Evolutionary conservation across 23 red algal species (phyloP).

Genomic region (Cyanidium caldarium): DNA sequence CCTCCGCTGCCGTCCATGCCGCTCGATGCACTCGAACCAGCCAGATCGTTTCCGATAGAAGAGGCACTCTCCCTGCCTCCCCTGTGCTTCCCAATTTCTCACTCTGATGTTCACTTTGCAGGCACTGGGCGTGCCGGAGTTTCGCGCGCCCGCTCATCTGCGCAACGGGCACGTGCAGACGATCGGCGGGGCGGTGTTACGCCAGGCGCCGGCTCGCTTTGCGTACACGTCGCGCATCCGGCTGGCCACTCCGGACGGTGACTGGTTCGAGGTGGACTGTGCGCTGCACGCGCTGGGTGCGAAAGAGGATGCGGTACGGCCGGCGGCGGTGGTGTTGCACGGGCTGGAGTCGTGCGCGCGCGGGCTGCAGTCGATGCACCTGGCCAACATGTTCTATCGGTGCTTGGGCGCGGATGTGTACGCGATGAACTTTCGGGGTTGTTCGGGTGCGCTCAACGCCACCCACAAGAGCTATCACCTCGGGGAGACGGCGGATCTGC

Average conservation of each 20-base stretch:
- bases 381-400: slow-evolving; percentile 19
- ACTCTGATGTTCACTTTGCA: neutral
- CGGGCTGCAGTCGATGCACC: slow-evolving; percentile 23
- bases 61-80: neutral
- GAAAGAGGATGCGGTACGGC: neutral
- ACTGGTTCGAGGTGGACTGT: slow-evolving; percentile 43
- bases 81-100: neutral
- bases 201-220: slow-evolving; percentile 10
- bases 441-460: slow-evolving; percentile 28
- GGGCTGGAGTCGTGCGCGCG: slow-evolving; percentile 60
- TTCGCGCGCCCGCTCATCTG: neutral
- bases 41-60: no score
- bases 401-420: slow-evolving; percentile 28
- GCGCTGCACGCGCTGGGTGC: neutral
- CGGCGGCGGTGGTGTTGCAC: slow-evolving; percentile 51
- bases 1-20: no score
- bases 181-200: slow-evolving; percentile 29
- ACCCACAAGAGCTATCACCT: slow-evolving; percentile 62
- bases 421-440: slow-evolving; percentile 67
- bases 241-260: slow-evolving; percentile 17
- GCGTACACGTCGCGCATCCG: slow-evolving; percentile 15
- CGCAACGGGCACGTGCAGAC: slow-evolving; percentile 66
- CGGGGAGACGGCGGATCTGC: slow-evolving; percentile 60
- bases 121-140: neutral
- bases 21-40: no score